Percentiles rank a stretch among this genome's conserved stretches.
These are phyloP conservation scores for Solanum etuberosum DNA, from an alignment of 257 asterid species.

Conservation along the genomic window DNA sequence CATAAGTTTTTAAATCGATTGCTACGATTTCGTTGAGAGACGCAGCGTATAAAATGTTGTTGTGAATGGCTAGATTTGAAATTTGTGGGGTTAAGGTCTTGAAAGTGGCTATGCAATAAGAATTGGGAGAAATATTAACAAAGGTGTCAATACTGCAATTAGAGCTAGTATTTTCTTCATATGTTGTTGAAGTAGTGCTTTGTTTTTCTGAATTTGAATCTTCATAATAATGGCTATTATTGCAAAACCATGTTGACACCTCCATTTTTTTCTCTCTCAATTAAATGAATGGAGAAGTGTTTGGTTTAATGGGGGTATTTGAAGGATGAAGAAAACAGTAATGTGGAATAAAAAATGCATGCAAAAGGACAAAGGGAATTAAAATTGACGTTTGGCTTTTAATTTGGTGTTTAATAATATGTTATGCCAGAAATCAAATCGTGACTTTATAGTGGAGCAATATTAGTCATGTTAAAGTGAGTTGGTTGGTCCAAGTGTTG, in stretches of 20 bases:
- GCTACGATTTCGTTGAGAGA: constrained; percentile 28
- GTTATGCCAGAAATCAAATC: not conserved
- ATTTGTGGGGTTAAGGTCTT: constrained; percentile 28
- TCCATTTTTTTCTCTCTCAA: constrained; percentile 22
- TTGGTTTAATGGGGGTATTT: not conserved
- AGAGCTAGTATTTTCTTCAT: constrained; percentile 28
- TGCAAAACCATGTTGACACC: constrained; percentile 22
- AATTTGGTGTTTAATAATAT: not conserved
- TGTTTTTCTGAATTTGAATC: constrained; percentile 25
- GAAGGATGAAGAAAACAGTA: not conserved
- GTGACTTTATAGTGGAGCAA: constrained; percentile 3
- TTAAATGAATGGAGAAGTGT: not conserved
- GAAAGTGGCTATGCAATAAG: constrained; percentile 11
- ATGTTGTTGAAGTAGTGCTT: constrained; percentile 18
- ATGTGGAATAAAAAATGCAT: constrained; percentile 14
- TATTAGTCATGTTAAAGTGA: not conserved
- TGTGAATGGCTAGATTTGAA: constrained; percentile 38
- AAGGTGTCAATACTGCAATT: constrained; percentile 18
- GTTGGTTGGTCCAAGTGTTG: constrained; percentile 4
- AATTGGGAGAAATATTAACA: not conserved
- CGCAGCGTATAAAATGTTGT: constrained; percentile 35
- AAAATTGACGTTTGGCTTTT: constrained; percentile 8
- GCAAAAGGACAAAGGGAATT: not conserved
- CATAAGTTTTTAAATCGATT: constrained; percentile 14
- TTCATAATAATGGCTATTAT: constrained; percentile 2